These are phyloP conservation scores for Trichoderma pleuroti DNA, from an alignment of 2,329 filamentous ascomycete genomes.

Conservation along the genomic window DNA sequence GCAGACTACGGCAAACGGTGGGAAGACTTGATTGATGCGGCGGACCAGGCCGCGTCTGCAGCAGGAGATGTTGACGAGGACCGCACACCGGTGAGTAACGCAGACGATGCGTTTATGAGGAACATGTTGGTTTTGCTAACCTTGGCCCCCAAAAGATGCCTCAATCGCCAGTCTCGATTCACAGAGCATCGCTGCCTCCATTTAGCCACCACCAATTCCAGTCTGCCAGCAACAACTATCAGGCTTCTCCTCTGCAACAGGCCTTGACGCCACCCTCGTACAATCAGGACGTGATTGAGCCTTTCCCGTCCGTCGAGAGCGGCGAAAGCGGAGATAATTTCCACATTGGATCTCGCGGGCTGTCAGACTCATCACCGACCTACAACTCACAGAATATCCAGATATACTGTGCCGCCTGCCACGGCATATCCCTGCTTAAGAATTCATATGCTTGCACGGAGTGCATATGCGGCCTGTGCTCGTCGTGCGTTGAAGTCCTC, in stretches of 20 bases:
- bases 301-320: conserved; percentile 87
- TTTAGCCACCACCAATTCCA: conserved; percentile 60
- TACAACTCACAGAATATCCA: conserved; percentile 74
- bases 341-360: conserved; percentile 62
- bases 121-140: not conserved
- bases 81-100: conserved; percentile 71
- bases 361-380: conserved; percentile 68
- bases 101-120: not conserved
- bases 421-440: conserved; percentile 69
- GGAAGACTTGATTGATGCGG: conserved; percentile 95
- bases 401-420: conserved; percentile 89
- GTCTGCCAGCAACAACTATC: conserved; percentile 58
- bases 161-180: conserved; percentile 62
- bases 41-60: conserved; percentile 68
- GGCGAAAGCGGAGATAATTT: conserved; percentile 68
- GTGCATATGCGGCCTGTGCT: conserved; percentile 90
- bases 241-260: conserved; percentile 87
- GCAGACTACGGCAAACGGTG: conserved; percentile 83
- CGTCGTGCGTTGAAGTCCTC: conserved; percentile 78
- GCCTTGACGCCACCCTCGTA: conserved; percentile 80
- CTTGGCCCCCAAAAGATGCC: conserved; percentile 46
- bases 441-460: conserved; percentile 93
- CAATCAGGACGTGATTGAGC: conserved; percentile 64
- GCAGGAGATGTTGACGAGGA: conserved; percentile 90
- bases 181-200: conserved; percentile 59